Conservation (phyloP, 495 filamentous ascomycete genomes). For the Tetracladium setigerum region DNA sequence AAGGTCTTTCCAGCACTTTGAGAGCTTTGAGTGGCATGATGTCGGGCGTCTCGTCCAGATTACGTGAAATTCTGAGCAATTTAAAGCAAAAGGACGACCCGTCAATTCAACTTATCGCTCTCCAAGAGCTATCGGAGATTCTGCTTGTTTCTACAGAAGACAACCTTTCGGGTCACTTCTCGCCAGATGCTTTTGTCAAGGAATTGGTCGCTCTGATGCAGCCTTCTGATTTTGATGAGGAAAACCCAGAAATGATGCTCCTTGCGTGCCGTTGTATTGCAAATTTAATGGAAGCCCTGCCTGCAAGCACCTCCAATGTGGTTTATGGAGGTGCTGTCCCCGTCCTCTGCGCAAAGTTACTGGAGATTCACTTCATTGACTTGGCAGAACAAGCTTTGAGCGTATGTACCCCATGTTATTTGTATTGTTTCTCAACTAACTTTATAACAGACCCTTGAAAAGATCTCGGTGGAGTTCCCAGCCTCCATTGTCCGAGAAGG, state of each 20-base stretch:
- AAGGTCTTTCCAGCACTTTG: constrained; percentile 71
- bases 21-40: constrained; percentile 87
- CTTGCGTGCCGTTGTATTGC: constrained; percentile 93
- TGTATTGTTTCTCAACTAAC: constrained; percentile 10
- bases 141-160: constrained; percentile 93
- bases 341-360: constrained; percentile 83
- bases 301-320: constrained; percentile 85
- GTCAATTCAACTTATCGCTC: constrained; percentile 81
- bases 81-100: constrained; percentile 82
- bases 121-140: constrained; percentile 90
- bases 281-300: constrained; percentile 95
- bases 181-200: constrained; percentile 89
- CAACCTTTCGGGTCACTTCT: constrained; percentile 92
- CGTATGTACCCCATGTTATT: constrained; percentile 36
- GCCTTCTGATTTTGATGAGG: constrained; percentile 73
- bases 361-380: constrained; percentile 95
- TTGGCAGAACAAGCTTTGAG: constrained; percentile 94
- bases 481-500: constrained; percentile 94
- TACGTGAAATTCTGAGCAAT: constrained; percentile 78
- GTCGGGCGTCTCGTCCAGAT: constrained; percentile 66
- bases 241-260: constrained; percentile 97
- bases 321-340: constrained; percentile 96
- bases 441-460: constrained; percentile 70
- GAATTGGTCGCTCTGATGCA: constrained; percentile 92
- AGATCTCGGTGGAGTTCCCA: constrained; percentile 96